Evolutionary conservation across 495 filamentous ascomycete species (phyloP), one percentile per base, ranked within the genome.

Genomic region (Oidiodendron maius): DNA sequence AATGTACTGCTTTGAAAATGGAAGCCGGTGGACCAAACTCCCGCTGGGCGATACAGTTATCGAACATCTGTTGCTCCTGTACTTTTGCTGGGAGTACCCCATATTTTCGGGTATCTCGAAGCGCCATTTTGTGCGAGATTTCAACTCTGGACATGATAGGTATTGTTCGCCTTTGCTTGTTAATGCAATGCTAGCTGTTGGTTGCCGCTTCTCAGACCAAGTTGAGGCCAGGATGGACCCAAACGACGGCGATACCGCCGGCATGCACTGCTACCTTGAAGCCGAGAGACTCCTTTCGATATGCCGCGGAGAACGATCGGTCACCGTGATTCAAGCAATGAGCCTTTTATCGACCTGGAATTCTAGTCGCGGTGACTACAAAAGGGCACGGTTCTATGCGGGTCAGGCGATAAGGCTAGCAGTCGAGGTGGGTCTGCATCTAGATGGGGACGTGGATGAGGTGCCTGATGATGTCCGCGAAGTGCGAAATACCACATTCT

Each of bases 311-410:
- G n/a, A n/a, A n/a, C n/a, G n/a, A 56, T 77, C 71, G 0, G 64
- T 91, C 15, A 89, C 86, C 11, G 86, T 82, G 4, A 80, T 89
- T 22, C 87, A 91, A 61, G 84, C 86, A 0, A 60, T 90, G 25
- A 78, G 80, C 4, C 72, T 90, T 45, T 83, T 91, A 82, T 78
- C 77, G 36, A 75, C 79, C 23, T 64, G 76, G 18, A 76, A 81
- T 62, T 74, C 77, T 12, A 78, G 77, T 52, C 76, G 73, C 56
- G 77, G 77, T 11, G 65, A 72, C 11, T 79, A 84, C 55, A 79
- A 75, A n/a, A 77, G 76, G 47, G 79, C 77, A 30, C 83, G 76
- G 68, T 80, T 74, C 53, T 83, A 82, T 40, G 76, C 77, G 2
- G 81, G 81, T 1, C 71, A 80, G 52, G 80, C 79, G 46, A 71